Percentiles rank a stretch among this genome's conserved stretches.
These are phyloP conservation scores for Penicillium verhagenii DNA, from an alignment of 495 filamentous ascomycete genomes.

Conservation along the genomic window DNA sequence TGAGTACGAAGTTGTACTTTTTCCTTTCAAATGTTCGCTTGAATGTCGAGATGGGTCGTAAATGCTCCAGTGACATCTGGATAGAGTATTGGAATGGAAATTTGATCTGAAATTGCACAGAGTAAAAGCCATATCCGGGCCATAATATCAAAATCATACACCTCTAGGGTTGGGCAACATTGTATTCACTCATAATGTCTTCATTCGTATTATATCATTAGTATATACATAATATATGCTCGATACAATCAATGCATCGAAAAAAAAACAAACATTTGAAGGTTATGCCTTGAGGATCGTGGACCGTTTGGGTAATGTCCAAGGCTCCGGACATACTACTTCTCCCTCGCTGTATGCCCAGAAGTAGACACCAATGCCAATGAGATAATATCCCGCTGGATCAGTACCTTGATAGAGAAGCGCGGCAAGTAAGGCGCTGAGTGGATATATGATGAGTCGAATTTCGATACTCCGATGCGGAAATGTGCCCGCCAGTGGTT, in stretches of 20 bases:
- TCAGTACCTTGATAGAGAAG: slow-evolving; percentile 93
- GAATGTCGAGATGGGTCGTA: too few relatives aligned
- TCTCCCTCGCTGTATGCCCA: slow-evolving; percentile 98
- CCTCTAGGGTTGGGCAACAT: too few relatives aligned
- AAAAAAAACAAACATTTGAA: too few relatives aligned
- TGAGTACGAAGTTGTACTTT: too few relatives aligned
- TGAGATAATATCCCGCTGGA: slow-evolving; percentile 85
- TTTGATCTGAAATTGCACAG: too few relatives aligned
- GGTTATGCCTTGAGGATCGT: slow-evolving; percentile 31
- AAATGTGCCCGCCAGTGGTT: slow-evolving; percentile 57
- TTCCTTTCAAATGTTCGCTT: too few relatives aligned
- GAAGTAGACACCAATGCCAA: slow-evolving; percentile 87
- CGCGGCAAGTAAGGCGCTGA: slow-evolving; percentile 69
- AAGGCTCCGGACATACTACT: slow-evolving; percentile 68
- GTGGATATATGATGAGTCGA: slow-evolving; percentile 78
- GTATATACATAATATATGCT: slow-evolving; percentile 19
- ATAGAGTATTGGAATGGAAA: too few relatives aligned
- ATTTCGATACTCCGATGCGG: slow-evolving; percentile 87
- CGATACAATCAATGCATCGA: slow-evolving; percentile 7
- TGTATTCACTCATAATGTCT: neutral
- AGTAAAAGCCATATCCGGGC: too few relatives aligned
- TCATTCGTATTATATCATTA: slow-evolving; percentile 8
- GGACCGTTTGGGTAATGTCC: slow-evolving; percentile 48
- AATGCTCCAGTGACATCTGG: too few relatives aligned
- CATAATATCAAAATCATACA: too few relatives aligned